Base-by-base conservation (phyloP, 23 red algal genomes). In the Gracilaria gracilis region DNA sequence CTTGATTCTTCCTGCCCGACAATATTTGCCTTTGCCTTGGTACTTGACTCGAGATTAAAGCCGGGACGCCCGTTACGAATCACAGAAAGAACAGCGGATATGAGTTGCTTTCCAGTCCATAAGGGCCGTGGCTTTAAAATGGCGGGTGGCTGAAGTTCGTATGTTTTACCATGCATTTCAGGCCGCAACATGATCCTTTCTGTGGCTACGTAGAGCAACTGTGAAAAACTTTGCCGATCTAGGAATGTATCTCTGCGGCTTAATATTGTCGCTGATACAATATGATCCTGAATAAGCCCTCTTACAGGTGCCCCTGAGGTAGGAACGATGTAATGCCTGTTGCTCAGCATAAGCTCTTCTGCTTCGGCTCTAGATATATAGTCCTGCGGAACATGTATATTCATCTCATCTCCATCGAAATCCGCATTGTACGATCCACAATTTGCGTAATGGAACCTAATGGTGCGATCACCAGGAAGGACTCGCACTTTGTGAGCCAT, bases 381-480 rank as follows among this genome's bases (percentile, higher is more conserved):
- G 81, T 99, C 94, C 65, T 99, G 97, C 15, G 97, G 97, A 90
- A 99, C 79, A 89, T 99, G 94, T 32, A 99, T 37, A 65, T 99
- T 99, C 97, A 99, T 99, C 82, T 99, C 97, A 83, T 99, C 97
- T 38, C 97, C 97, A 55, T 99, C 97, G 88, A 99, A 99, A 87
- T 99, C 97, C 40, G 97, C 97, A 61, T 99, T 99, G 66, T 99
- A 99, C 24, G 97, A 91, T n/a, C 95, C 91, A 79, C 97, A 99
- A 62, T 99, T 99, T 48, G 97, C 93, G 80, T 99, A 99, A 66
- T 99, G 97, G 46, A 99, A 90, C 24, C 97, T 90, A 57, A 99
- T 70, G 20, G 97, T 96, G 61, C 87, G 72, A 88, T 99, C 97
- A 38, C 88, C 89, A 35, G 90, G 93, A 37, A 99, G 84, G 53